phyloP scores from a whole-genome alignment of 2,329 filamentous ascomycete genomes.

The Penicillium sclerotiorum region DNA sequence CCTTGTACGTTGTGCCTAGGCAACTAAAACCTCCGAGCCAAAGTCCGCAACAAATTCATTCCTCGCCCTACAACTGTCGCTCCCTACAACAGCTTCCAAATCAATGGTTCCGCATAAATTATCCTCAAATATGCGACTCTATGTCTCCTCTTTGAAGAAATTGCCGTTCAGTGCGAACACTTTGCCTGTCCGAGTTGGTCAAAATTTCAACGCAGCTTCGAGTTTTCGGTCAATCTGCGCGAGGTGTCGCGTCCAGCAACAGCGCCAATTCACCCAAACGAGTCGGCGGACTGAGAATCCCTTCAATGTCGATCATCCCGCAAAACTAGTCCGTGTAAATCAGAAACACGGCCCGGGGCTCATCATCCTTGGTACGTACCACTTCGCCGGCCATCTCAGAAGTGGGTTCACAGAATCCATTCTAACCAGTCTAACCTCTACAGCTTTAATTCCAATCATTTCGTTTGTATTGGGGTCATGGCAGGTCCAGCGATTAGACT shows the following conservation, averaged over 20 bases:
- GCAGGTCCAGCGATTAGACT: constrained; percentile 89
- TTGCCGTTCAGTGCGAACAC: constrained; percentile 25
- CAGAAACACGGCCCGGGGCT: constrained; percentile 78
- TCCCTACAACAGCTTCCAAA: not conserved
- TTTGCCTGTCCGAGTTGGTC: constrained; percentile 23
- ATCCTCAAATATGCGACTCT: constrained; percentile 28
- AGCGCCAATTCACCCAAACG: constrained; percentile 47
- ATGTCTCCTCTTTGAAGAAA: constrained; percentile 32
- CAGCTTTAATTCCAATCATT: constrained; percentile 83
- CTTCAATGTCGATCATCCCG: constrained; percentile 84
- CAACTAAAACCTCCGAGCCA: constrained; percentile 10
- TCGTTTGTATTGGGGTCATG: constrained; percentile 89
- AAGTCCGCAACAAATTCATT: constrained; percentile 13
- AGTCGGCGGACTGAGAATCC: constrained; percentile 67
- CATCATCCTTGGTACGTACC: constrained; percentile 67
- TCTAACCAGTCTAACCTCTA: not conserved
- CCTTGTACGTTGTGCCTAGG: no score
- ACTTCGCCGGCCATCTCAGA: no score
- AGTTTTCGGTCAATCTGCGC: constrained; percentile 37
- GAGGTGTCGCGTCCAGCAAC: constrained; percentile 41
- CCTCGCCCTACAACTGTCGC: not conserved
- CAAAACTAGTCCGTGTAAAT: constrained; percentile 74
- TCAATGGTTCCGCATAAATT: not conserved
- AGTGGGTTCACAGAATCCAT: not conserved
- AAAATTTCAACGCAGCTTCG: constrained; percentile 19